phyloP scores from a whole-genome alignment of 2,329 filamentous ascomycete species.

The Calonectria leucothoes region DNA sequence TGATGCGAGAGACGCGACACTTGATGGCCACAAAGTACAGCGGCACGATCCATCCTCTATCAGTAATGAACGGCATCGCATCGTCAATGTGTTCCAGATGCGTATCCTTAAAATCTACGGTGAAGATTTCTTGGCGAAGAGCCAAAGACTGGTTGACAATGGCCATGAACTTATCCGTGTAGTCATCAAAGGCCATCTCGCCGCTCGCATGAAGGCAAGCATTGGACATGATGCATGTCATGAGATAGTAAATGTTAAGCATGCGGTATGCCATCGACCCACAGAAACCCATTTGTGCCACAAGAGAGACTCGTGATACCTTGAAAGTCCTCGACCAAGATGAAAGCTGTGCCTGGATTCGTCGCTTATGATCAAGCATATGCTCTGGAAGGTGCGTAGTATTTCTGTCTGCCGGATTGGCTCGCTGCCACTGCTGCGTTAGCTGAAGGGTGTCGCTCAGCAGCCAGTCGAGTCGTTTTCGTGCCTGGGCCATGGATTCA shows the following conservation, averaged over 20 bases:
- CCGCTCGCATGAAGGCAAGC: neutral
- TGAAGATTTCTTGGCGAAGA: neutral
- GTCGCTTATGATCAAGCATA: neutral
- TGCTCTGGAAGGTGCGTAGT: neutral
- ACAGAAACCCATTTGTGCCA: neutral
- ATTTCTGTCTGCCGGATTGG: accelerated
- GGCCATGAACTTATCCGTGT: neutral
- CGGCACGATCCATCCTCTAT: neutral
- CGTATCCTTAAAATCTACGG: neutral
- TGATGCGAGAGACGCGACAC: neutral
- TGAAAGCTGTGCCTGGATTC: neutral
- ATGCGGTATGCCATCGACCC: neutral
- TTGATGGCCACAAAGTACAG: neutral
- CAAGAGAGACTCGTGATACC: neutral
- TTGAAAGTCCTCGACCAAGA: neutral
- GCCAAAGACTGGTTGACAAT: neutral
- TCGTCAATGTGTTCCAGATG: neutral
- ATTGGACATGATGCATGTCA: neutral
- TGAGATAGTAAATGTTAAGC: neutral
- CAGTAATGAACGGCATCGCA: neutral
- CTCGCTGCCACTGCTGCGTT: neutral
- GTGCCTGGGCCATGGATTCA: slow-evolving; percentile 1
- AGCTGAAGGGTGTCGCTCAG: neutral
- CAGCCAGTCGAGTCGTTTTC: slow-evolving; percentile 5
- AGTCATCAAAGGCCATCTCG: neutral